Conservation (phyloP, 1,139 yeast species). For the Magnusiomyces tetraspermus region DNA sequence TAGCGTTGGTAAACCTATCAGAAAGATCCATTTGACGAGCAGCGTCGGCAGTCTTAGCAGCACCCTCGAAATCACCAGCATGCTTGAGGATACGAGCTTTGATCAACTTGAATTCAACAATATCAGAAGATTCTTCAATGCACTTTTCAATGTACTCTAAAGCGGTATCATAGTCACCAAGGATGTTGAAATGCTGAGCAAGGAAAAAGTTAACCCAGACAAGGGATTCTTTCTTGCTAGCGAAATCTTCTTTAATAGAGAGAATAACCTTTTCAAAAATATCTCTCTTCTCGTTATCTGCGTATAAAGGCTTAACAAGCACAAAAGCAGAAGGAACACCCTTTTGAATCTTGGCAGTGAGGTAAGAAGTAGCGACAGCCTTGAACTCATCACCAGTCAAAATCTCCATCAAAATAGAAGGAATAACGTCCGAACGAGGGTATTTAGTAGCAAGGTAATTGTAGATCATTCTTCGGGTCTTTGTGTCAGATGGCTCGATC, state of each 20-base stretch:
- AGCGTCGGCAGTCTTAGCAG: slow-evolving; percentile 55
- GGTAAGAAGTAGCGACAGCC: slow-evolving; percentile 41
- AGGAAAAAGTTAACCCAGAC: slow-evolving; percentile 76
- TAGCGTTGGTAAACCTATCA: slow-evolving; percentile 86
- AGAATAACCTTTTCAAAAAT: slow-evolving; percentile 47
- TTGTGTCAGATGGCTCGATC: slow-evolving; percentile 27
- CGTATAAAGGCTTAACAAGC: slow-evolving; percentile 72
- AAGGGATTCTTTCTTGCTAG: slow-evolving; percentile 19
- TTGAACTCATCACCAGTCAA: slow-evolving; percentile 48
- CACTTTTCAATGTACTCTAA: slow-evolving; percentile 52
- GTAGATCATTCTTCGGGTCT: slow-evolving; percentile 39
- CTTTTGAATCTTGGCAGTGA: slow-evolving; percentile 52
- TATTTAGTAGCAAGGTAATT: slow-evolving; percentile 56
- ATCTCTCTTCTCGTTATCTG: slow-evolving; percentile 39
- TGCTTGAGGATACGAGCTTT: slow-evolving; percentile 79
- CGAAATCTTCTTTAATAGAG: slow-evolving; percentile 35
- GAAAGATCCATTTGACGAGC: slow-evolving; percentile 76
- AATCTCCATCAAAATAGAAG: slow-evolving; percentile 66
- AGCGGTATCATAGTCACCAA: slow-evolving; percentile 45
- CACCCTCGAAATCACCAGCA: slow-evolving; percentile 48
- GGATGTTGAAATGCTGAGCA: slow-evolving; percentile 65
- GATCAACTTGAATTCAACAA: slow-evolving; percentile 70
- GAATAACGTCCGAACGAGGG: slow-evolving; percentile 79
- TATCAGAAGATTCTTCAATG: slow-evolving; percentile 53
- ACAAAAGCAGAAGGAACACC: slow-evolving; percentile 91